Conservation (phyloP, 2,329 filamentous ascomycete species). For the Chaetomiaceae sp. region DNA sequence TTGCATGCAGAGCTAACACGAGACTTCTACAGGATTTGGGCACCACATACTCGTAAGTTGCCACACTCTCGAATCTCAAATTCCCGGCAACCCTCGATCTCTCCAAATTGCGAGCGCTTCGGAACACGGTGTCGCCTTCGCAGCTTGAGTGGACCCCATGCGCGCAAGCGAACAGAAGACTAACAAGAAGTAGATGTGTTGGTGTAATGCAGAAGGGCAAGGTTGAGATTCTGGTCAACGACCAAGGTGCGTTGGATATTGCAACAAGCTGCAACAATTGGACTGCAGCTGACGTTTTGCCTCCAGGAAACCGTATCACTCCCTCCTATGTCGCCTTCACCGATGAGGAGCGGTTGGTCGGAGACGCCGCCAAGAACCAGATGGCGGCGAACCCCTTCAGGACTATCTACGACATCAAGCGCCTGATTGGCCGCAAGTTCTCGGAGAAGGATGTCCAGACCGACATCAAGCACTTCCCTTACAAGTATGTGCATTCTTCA, state of each 20-base stretch:
- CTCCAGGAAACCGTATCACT: conserved; percentile 78
- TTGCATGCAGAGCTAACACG: conserved; percentile 20
- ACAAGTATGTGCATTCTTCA: conserved; percentile 48
- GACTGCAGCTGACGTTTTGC: conserved; percentile 5
- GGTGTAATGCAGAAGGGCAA: conserved; percentile 95
- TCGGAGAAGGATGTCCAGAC: conserved; percentile 79
- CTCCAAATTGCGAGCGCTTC: neutral
- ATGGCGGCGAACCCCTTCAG: conserved; percentile 70
- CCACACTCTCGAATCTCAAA: neutral
- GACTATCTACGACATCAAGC: conserved; percentile 81
- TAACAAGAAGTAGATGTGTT: conserved; percentile 53
- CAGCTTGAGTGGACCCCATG: neutral
- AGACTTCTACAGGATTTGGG: conserved; percentile 58
- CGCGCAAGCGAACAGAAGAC: conserved; percentile 2
- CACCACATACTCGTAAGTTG: conserved; percentile 58
- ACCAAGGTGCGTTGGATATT: conserved; percentile 50
- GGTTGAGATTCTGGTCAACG: conserved; percentile 92
- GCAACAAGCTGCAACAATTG: neutral
- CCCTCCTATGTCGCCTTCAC: conserved; percentile 95
- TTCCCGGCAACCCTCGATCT: neutral
- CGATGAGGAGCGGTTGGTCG: conserved; percentile 92
- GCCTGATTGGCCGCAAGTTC: conserved; percentile 79
- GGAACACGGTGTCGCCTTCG: conserved; percentile 15
- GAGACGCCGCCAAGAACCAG: conserved; percentile 97
- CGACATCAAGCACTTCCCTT: conserved; percentile 98